Percentiles rank a stretch among this genome's conserved stretches.
These are phyloP conservation scores for Corymbia maculata DNA, from an alignment of 345 rosid species.

Conservation along the genomic window DNA sequence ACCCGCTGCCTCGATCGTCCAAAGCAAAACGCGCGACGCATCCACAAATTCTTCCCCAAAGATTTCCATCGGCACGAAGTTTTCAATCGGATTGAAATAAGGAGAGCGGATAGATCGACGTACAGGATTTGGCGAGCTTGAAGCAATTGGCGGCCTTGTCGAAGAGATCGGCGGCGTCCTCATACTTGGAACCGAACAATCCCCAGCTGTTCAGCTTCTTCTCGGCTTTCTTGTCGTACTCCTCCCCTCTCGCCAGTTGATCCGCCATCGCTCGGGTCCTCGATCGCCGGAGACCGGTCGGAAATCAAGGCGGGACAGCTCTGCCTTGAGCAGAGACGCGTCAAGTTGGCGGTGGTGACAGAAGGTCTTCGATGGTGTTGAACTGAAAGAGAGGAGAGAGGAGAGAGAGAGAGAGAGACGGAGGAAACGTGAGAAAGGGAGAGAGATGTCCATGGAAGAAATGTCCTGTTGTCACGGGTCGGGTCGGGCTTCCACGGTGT, in stretches of 20 bases:
- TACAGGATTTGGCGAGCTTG: constrained; percentile 74
- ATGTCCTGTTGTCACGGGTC: neutral
- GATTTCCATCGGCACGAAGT: neutral
- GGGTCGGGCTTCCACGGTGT: neutral
- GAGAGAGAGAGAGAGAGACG: neutral
- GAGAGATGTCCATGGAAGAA: neutral
- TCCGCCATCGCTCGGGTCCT: constrained; percentile 33
- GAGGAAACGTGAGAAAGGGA: neutral
- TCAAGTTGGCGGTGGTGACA: neutral
- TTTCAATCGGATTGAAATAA: neutral
- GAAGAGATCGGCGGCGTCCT: constrained; percentile 74
- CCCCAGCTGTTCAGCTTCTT: constrained; percentile 60
- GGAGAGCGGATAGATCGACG: neutral
- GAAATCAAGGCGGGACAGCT: neutral
- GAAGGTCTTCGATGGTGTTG: neutral
- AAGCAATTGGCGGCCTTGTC: constrained; percentile 64
- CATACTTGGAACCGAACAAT: constrained; percentile 46
- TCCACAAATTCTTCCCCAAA: neutral
- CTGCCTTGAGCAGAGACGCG: neutral
- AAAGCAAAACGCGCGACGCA: neutral
- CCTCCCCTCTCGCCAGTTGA: constrained; percentile 45
- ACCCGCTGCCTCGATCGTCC: neutral
- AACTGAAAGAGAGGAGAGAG: neutral
- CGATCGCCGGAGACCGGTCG: neutral
- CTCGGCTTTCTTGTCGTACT: constrained; percentile 62